Percentiles rank a stretch among this genome's conserved stretches.
Conservation (phyloP, 2,329 filamentous ascomycete genomes). For the Clarireedia hainanense region DNA sequence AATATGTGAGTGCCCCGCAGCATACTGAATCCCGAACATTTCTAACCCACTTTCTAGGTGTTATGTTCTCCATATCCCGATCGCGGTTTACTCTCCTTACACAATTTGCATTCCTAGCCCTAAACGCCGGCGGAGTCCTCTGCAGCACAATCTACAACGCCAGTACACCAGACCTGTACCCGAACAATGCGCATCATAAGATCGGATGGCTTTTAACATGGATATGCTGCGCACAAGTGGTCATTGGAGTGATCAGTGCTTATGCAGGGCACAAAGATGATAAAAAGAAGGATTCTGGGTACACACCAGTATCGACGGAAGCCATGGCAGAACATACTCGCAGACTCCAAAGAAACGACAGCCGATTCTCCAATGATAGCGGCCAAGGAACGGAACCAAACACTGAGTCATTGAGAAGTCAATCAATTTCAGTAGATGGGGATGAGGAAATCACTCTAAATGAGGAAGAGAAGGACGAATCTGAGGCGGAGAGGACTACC, state of each 20-base stretch:
- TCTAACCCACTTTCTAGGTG: constrained; percentile 28
- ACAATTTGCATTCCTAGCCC: constrained; percentile 60
- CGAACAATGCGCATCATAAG: constrained; percentile 80
- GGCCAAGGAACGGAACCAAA: constrained; percentile 64
- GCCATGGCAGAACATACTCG: constrained; percentile 46
- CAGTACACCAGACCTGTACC: constrained; percentile 78
- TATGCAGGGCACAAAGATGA: constrained; percentile 24
- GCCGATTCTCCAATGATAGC: constrained; percentile 61
- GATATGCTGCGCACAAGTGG: constrained; percentile 60
- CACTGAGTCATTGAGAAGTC: constrained; percentile 58
- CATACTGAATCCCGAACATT: neutral
- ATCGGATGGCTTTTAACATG: constrained; percentile 78
- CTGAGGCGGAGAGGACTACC: constrained; percentile 30
- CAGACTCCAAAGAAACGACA: constrained; percentile 32
- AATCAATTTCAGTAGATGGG: constrained; percentile 49
- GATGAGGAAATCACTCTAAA: constrained; percentile 23
- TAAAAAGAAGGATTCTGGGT: constrained; percentile 43
- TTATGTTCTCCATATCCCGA: constrained; percentile 77
- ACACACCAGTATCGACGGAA: constrained; percentile 53
- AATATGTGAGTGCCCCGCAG: constrained; percentile 44
- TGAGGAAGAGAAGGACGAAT: constrained; percentile 42
- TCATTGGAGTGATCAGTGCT: constrained; percentile 38
- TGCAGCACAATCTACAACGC: constrained; percentile 67
- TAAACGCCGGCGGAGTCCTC: constrained; percentile 57
- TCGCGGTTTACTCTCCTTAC: constrained; percentile 64